Evolutionary conservation across 192 early-diverging fungal genomes (phyloP).

Genomic region (Funneliformis mosseae): DNA sequence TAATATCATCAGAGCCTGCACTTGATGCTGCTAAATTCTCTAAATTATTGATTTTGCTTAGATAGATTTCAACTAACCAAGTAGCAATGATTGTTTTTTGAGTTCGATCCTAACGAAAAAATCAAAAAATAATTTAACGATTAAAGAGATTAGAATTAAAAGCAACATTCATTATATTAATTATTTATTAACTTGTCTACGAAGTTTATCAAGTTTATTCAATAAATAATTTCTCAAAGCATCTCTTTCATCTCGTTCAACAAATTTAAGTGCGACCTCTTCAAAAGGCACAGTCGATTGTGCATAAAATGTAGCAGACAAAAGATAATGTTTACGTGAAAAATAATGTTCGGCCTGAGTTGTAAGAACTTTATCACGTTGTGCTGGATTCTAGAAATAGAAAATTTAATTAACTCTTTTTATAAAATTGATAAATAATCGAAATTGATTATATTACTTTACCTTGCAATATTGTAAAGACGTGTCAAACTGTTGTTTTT

Average conservation of each 20-base stretch:
- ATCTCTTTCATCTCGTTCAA: slow-evolving; percentile 68
- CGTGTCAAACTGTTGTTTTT: slow-evolving; percentile 77
- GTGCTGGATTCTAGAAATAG: slow-evolving; percentile 58
- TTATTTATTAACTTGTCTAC: slow-evolving; percentile 52
- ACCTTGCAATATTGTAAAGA: slow-evolving; percentile 82
- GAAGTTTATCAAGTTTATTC: slow-evolving; percentile 71
- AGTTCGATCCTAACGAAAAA: slow-evolving; percentile 62
- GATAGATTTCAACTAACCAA: slow-evolving; percentile 90
- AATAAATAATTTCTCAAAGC: slow-evolving; percentile 80
- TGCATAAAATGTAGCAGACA: slow-evolving; percentile 88
- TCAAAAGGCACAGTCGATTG: slow-evolving; percentile 82
- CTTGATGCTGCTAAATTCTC: slow-evolving; percentile 55
- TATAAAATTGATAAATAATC: not conserved
- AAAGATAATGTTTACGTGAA: slow-evolving; percentile 66
- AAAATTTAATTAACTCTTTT: not conserved
- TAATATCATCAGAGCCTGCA: slow-evolving; percentile 43
- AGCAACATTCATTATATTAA: not conserved
- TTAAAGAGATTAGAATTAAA: not conserved
- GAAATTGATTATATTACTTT: not conserved
- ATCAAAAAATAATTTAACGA: not conserved
- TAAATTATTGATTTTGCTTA: slow-evolving; percentile 72
- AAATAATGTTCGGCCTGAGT: slow-evolving; percentile 90
- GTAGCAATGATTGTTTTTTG: slow-evolving; percentile 81
- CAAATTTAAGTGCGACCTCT: slow-evolving; percentile 86
- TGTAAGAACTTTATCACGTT: slow-evolving; percentile 77